Evolutionary conservation across 345 rosid genomes (phyloP).

Genomic region (Ailanthus altissimus): DNA sequence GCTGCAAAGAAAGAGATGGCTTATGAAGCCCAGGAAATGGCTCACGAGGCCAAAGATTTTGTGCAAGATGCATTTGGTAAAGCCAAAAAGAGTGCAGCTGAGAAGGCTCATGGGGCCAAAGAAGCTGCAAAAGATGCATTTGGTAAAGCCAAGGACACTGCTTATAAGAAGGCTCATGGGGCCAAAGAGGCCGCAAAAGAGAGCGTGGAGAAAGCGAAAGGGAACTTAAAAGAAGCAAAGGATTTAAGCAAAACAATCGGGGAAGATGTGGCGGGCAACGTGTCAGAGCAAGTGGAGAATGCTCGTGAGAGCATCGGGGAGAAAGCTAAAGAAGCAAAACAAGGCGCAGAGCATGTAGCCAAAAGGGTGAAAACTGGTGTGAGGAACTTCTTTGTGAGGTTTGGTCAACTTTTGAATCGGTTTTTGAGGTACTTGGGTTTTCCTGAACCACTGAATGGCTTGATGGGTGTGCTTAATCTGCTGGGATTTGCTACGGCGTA

Average conservation of each 20-base stretch:
- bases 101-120: constrained; percentile 18
- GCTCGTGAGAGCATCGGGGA: neutral
- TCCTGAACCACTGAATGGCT: constrained; percentile 5
- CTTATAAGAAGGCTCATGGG: constrained; percentile 22
- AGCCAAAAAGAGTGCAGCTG: constrained; percentile 6
- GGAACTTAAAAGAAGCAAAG: neutral
- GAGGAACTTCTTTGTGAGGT: neutral
- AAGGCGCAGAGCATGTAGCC: constrained; percentile 1
- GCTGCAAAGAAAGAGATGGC: constrained; percentile 22
- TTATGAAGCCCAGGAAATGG: constrained; percentile 24
- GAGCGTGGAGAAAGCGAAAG: constrained; percentile 19
- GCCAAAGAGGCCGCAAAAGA: constrained; percentile 24
- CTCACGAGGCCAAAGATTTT: constrained; percentile 16
- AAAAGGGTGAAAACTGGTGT: neutral
- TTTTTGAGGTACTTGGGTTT: constrained; percentile 13
- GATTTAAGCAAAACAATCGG: constrained; percentile 27
- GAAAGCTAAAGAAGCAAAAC: constrained; percentile 19
- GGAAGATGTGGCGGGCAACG: constrained; percentile 18
- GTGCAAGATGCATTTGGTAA: constrained; percentile 22
- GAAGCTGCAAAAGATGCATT: constrained; percentile 24
- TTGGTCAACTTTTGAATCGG: neutral
- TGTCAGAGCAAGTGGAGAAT: neutral
- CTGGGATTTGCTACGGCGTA: constrained; percentile 55
- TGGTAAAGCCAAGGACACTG: constrained; percentile 12
- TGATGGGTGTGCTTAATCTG: constrained; percentile 40